phyloP scores from a whole-genome alignment of 208 protist species.

The Trypanosoma brucei region DNA sequence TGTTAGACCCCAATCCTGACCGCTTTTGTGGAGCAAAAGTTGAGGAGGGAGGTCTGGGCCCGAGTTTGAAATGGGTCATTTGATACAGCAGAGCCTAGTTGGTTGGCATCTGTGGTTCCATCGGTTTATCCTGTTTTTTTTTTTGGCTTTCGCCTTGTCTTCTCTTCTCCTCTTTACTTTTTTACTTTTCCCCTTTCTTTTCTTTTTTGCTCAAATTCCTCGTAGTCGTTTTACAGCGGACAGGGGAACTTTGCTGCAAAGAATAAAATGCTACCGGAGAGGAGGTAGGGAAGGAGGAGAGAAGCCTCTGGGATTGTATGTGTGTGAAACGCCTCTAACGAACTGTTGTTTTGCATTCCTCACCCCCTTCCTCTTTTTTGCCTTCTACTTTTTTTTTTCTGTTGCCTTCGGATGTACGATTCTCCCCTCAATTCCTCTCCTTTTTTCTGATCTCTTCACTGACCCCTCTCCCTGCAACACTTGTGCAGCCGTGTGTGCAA shows the following conservation, averaged over 20 bases:
- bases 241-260: no score
- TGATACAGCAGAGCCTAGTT: no score
- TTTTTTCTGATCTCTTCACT: neutral
- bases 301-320: no score
- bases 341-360: neutral
- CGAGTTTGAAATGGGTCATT: no score
- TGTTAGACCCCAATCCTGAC: no score
- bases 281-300: no score
- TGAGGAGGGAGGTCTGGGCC: no score
- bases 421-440: neutral
- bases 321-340: neutral
- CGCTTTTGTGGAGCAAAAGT: no score
- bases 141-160: slow-evolving; percentile 16
- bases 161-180: slow-evolving; percentile 13
- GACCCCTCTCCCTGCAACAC: neutral
- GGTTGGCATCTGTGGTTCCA: neutral
- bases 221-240: neutral
- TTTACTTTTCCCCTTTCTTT: slow-evolving; percentile 9
- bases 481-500: neutral
- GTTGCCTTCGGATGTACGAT: neutral
- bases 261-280: no score
- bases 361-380: neutral
- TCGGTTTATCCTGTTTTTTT: neutral
- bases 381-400: slow-evolving; percentile 1
- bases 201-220: slow-evolving; percentile 11